Percentiles rank a stretch among this genome's conserved stretches.
phyloP scores from a whole-genome alignment of 805 yeast species.

The Metschnikowia similis region DNA sequence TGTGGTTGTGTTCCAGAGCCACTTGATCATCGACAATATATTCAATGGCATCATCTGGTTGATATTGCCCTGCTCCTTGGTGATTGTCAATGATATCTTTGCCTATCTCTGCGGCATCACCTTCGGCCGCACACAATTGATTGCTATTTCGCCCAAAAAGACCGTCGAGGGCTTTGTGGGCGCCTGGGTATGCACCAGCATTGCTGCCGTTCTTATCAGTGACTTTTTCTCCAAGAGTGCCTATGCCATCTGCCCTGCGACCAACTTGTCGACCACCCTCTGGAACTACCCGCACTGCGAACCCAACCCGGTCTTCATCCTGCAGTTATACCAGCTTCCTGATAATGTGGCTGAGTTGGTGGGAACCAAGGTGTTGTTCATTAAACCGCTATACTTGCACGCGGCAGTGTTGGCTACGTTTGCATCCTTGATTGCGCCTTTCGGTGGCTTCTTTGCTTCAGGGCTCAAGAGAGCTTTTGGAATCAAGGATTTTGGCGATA shows the following conservation, averaged over 20 bases:
- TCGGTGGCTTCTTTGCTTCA: slow-evolving; percentile 96
- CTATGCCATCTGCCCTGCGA: slow-evolving; percentile 87
- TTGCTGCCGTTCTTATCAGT: slow-evolving; percentile 66
- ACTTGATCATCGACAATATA: slow-evolving; percentile 84
- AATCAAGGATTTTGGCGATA: slow-evolving; percentile 95
- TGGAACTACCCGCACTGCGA: slow-evolving; percentile 68
- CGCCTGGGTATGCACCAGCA: slow-evolving; percentile 91
- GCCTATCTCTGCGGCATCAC: slow-evolving; percentile 97
- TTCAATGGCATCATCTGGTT: slow-evolving; percentile 93
- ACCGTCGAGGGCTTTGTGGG: slow-evolving; percentile 97
- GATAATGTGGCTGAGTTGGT: slow-evolving; percentile 50
- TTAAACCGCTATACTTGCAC: slow-evolving; percentile 90
- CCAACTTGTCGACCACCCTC: slow-evolving; percentile 56
- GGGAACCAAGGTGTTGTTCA: slow-evolving; percentile 46
- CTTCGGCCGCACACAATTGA: slow-evolving; percentile 87
- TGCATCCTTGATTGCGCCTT: slow-evolving; percentile 96
- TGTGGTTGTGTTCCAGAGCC: slow-evolving; percentile 89
- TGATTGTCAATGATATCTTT: slow-evolving; percentile 90
- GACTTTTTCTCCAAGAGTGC: slow-evolving; percentile 58
- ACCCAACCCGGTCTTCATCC: slow-evolving; percentile 83
- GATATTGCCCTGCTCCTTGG: slow-evolving; percentile 84
- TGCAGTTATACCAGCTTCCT: slow-evolving; percentile 76
- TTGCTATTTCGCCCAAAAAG: slow-evolving; percentile 92
- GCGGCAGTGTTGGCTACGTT: slow-evolving; percentile 82
- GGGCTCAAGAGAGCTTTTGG: slow-evolving; percentile 97